Evolutionary conservation across 306 rosid species (phyloP), one percentile per base, ranked within the genome.

Genomic region (Quercus agrifolia): DNA sequence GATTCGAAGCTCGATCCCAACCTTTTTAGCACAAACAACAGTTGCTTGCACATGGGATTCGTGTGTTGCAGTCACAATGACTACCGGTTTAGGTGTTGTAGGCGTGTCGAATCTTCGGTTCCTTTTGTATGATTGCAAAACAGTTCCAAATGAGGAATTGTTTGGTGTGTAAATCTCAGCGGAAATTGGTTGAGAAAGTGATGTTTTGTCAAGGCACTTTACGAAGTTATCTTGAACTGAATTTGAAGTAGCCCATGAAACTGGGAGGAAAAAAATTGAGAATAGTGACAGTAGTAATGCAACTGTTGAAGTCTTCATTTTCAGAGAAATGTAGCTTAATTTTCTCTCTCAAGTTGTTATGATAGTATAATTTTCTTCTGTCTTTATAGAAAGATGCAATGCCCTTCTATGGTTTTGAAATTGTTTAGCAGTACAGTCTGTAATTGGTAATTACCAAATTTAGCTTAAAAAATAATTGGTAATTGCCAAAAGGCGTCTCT

Each of bases 41-140:
- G 92, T 84, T 2, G 88, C 86, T 68, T 84, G 92, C 56, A 92
- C 97, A 33, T 94, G 90, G 18, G 87, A 84, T n/a, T 91, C 93
- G 0, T 46, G 63, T 46, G 80, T 51, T 6, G 98, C 91, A 30
- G 89, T 87, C 87, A 93, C 86, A 71, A 93, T 90, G 5, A 91
- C 84, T 49, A 78, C 83, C 0, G 98, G 98, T 75, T 90, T 93
- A 9, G 95, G 94, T 1, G 84, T 81, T 5, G 94, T 82, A 70
- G 91, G 86, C 33, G 64, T 80, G 67, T 82, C 71, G 31, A 71
- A 86, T 74, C 97, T 78, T 18, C 85, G 81, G 63, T 92, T 88
- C 68, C 90, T 88, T 4, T 87, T 90, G 5, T 91, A 57, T 28
- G 91, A 92, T 17, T 83, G 61, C 1, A 90, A 89, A 78, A 86